Evolutionary conservation across 2,329 filamentous ascomycete genomes (phyloP).

Genomic region (Shiraia bambusicola): DNA sequence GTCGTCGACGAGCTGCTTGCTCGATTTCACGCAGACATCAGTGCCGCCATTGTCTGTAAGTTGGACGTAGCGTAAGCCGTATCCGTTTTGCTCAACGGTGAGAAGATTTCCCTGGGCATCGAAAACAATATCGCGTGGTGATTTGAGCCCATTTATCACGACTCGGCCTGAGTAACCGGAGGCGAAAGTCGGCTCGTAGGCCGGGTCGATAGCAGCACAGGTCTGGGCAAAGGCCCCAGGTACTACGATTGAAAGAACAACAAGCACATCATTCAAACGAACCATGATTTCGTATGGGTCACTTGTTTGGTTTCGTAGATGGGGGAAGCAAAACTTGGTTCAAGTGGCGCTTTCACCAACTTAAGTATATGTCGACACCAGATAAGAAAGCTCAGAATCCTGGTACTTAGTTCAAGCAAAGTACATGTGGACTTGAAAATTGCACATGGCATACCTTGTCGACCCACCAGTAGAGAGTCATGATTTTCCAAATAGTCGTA

Average conservation of each 20-base stretch:
- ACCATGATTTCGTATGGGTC: slow-evolving; percentile 1
- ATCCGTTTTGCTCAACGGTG: slow-evolving; percentile 16
- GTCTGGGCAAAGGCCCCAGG: slow-evolving; percentile 10
- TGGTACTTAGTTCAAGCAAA: not conserved
- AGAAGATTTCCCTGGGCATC: slow-evolving; percentile 21
- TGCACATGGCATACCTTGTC: slow-evolving; percentile 1
- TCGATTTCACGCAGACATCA: slow-evolving; percentile 20
- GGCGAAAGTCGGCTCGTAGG: slow-evolving; percentile 17
- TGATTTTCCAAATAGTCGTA: too few relatives aligned
- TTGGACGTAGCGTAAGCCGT: slow-evolving; percentile 21
- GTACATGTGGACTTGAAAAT: not conserved
- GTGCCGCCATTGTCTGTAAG: slow-evolving; percentile 24
- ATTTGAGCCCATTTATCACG: slow-evolving; percentile 20
- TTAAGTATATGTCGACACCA: not conserved
- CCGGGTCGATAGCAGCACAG: slow-evolving; percentile 22
- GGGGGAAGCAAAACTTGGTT: not conserved
- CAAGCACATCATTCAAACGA: not conserved
- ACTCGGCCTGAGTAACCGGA: slow-evolving; percentile 24
- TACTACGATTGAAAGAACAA: slow-evolving; percentile 4
- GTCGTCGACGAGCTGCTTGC: slow-evolving; percentile 21
- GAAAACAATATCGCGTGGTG: slow-evolving; percentile 21
- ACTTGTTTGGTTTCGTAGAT: not conserved
- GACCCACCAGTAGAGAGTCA: not conserved
- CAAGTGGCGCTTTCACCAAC: not conserved
- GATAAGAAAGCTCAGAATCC: not conserved